A percentile compares a stretch with the other conserved stretches of the same genome.
phyloP scores from a whole-genome alignment of 140 eudicot genomes.

The Ambrosia hybrid region DNA sequence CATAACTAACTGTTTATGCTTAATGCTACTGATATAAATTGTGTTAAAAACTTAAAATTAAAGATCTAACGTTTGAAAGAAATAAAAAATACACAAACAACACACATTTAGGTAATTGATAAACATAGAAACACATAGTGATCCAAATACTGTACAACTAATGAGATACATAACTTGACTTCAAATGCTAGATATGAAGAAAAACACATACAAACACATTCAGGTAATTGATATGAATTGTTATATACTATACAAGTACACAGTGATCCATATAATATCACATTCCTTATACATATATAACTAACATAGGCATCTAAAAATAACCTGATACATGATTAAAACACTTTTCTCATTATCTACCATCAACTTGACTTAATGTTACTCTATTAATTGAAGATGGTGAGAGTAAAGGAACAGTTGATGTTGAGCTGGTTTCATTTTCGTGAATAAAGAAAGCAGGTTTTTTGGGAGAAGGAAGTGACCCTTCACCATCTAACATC shows the following conservation, averaged over 20 bases:
- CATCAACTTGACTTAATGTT: slow-evolving; percentile 8
- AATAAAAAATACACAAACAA: too few species aligned
- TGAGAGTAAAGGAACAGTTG: too few species aligned
- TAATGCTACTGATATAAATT: too few species aligned
- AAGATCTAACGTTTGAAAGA: too few species aligned
- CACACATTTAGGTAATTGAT: too few species aligned
- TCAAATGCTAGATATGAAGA: background rate
- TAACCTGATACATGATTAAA: background rate
- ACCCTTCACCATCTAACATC: background rate
- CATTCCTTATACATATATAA: background rate
- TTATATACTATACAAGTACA: background rate
- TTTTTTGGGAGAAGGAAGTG: slow-evolving; percentile 2
- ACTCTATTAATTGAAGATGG: background rate
- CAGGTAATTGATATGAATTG: background rate
- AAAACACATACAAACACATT: background rate
- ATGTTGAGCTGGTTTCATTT: background rate
- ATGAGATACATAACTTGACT: background rate
- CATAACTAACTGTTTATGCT: background rate
- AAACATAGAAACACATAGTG: too few species aligned
- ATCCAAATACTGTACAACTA: too few species aligned
- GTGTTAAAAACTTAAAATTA: too few species aligned
- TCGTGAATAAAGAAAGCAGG: background rate
- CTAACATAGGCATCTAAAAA: background rate
- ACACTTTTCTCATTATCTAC: background rate
- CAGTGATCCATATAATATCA: background rate